Base-by-base conservation (phyloP, 768 basidiomycete genomes). In the Hypsizygus marmoreus region DNA sequence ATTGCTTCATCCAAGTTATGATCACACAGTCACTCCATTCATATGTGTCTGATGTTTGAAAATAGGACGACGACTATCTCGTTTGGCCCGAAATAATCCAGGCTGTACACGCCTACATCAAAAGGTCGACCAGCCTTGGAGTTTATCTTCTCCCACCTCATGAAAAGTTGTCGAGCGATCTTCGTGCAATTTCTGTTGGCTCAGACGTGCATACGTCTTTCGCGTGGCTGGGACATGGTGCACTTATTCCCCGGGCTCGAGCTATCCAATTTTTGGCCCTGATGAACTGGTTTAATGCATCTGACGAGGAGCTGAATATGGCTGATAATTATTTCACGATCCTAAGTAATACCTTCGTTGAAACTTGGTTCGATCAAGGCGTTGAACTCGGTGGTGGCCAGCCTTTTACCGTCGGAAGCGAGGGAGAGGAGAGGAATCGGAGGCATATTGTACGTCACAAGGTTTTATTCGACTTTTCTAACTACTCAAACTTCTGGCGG, bases 1-100 rank as follows among this genome's bases (percentile, higher is more conserved):
- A 75, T 54, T 86, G 81, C 59, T 86, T 86, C 57, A 69, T 85
- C 34, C 84, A 85, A 67, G 82, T 80, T 41, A 12, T 57, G 48
- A 22, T 39, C 25, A 34, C 17, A 14, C 10, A 9, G 20, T 31
- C 31, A 34, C 47, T 42, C 29, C 25, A 24, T 17, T 45, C 10
- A 47, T 30, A 31, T 46, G 36, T 53, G 29, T 25, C 23, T 17
- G 36, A 28, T 40, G 36, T 30, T 23, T 9, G n/a, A n/a, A n/a
- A n/a, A n/a, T 47, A 86, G 84, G 85, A 87, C 55, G 85, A 88
- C 55, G 86, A 86, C 60, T 86, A 80, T 57, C 66, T 86, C 16
- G 58, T 88, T 37, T 61, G 68, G 23, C 79, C 85, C 6, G 77
- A 82, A 50, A 69, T 83, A 24, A 75, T 86, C 46, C 67, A 67